Conservation (phyloP, 345 rosid species). For the Populus euphratica region DNA sequence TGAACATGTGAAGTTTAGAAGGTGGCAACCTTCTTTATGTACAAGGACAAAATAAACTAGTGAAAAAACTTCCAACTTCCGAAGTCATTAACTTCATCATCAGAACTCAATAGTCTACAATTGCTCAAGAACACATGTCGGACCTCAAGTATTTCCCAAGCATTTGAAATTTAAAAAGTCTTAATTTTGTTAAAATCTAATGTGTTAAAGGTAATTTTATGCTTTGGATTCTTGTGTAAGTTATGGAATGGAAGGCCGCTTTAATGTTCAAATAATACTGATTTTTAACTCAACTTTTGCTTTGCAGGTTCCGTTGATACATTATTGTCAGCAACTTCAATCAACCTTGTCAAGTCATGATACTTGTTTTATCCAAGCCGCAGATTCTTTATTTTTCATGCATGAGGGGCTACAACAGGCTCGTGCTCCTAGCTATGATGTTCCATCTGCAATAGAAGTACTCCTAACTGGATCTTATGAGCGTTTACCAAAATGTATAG, state of each 20-base stretch:
- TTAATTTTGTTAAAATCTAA: neutral
- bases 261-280: neutral
- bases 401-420: slow-evolving; percentile 98
- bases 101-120: neutral
- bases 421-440: slow-evolving; percentile 94
- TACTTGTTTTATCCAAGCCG: slow-evolving; percentile 84
- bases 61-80: neutral
- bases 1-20: slow-evolving; percentile 1
- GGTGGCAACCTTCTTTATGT: neutral
- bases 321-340: slow-evolving; percentile 77
- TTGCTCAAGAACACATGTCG: neutral
- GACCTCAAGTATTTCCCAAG: neutral
- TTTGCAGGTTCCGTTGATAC: slow-evolving; percentile 83
- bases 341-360: slow-evolving; percentile 87
- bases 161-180: neutral
- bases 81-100: neutral
- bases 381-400: slow-evolving; percentile 94
- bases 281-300: slow-evolving; percentile 8
- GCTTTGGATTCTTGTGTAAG: neutral
- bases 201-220: neutral
- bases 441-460: slow-evolving; percentile 88
- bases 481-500: slow-evolving; percentile 88
- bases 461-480: slow-evolving; percentile 83
- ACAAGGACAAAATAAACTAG: neutral
- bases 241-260: neutral